Percentiles rank a stretch among this genome's conserved stretches.
Evolutionary conservation across 306 rosid species (phyloP).

Genomic region (Vigna angularis): DNA sequence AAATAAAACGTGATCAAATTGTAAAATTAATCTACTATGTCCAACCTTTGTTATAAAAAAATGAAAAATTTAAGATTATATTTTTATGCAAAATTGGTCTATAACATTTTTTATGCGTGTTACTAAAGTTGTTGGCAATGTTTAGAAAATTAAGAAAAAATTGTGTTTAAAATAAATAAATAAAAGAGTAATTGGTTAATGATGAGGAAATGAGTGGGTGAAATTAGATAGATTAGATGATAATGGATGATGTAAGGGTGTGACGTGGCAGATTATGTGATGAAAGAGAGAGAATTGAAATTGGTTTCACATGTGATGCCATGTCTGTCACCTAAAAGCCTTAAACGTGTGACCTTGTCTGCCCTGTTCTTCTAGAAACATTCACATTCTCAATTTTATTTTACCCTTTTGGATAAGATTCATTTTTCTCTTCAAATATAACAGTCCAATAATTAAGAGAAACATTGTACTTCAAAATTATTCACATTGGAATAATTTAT

Average conservation of each 20-base stretch:
- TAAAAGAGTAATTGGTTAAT: background rate
- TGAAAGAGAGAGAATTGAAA: background rate
- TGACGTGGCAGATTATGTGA: constrained; percentile 32
- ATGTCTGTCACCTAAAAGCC: constrained; percentile 25
- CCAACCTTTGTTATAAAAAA: too few species aligned
- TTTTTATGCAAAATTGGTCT: too few species aligned
- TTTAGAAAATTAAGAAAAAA: background rate
- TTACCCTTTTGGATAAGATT: too few species aligned
- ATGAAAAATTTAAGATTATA: too few species aligned
- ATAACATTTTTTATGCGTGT: background rate
- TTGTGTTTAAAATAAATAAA: background rate
- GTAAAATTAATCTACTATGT: too few species aligned
- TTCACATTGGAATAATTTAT: too few species aligned
- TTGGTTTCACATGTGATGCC: constrained; percentile 34
- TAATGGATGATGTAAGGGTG: constrained; percentile 11
- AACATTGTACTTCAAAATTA: too few species aligned
- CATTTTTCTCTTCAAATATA: too few species aligned
- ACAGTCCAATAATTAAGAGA: too few species aligned
- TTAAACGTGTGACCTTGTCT: constrained; percentile 34
- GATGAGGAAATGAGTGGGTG: background rate
- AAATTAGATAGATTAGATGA: background rate
- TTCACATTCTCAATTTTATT: background rate
- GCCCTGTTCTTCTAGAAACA: background rate
- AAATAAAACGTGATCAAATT: too few species aligned
- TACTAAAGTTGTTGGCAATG: background rate